These are phyloP conservation scores for Candida koratica DNA, from an alignment of 805 yeast species.

Conservation along the genomic window DNA sequence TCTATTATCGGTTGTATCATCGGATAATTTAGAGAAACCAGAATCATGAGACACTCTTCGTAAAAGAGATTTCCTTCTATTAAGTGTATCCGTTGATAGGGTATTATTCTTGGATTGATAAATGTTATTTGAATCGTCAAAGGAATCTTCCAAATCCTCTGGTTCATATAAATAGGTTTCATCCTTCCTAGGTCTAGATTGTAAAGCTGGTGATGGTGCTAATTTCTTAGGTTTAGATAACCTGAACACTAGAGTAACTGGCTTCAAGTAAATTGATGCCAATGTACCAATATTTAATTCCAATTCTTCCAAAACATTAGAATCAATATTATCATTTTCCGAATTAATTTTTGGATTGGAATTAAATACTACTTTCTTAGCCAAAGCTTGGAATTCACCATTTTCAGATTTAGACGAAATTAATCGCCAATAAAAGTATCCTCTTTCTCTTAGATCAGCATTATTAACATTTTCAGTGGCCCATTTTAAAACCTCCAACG, in stretches of 20 bases:
- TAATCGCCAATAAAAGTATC: slow-evolving; percentile 80
- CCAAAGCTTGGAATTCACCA: slow-evolving; percentile 36
- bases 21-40: slow-evolving; percentile 15
- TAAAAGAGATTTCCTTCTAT: slow-evolving; percentile 14
- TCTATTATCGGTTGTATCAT: slow-evolving; percentile 13
- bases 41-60: slow-evolving; percentile 23
- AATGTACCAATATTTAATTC: slow-evolving; percentile 78
- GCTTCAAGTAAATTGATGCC: slow-evolving; percentile 80
- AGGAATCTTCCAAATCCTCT: slow-evolving; percentile 3
- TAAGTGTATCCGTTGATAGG: slow-evolving; percentile 11
- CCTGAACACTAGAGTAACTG: slow-evolving; percentile 77
- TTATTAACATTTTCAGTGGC: slow-evolving; percentile 74
- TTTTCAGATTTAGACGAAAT: slow-evolving; percentile 42
- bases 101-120: slow-evolving; percentile 11
- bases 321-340: slow-evolving; percentile 68
- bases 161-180: background rate
- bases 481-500: slow-evolving; percentile 55
- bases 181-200: slow-evolving; percentile 15
- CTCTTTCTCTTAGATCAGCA: slow-evolving; percentile 86
- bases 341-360: slow-evolving; percentile 59
- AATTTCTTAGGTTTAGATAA: slow-evolving; percentile 50
- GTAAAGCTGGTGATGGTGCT: slow-evolving; percentile 44
- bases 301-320: slow-evolving; percentile 68
- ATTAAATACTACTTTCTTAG: slow-evolving; percentile 53
- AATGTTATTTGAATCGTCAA: slow-evolving; percentile 7